Base-by-base conservation (phyloP, 2,329 filamentous ascomycete species). In the Scopulariopsis brevicaulis region DNA sequence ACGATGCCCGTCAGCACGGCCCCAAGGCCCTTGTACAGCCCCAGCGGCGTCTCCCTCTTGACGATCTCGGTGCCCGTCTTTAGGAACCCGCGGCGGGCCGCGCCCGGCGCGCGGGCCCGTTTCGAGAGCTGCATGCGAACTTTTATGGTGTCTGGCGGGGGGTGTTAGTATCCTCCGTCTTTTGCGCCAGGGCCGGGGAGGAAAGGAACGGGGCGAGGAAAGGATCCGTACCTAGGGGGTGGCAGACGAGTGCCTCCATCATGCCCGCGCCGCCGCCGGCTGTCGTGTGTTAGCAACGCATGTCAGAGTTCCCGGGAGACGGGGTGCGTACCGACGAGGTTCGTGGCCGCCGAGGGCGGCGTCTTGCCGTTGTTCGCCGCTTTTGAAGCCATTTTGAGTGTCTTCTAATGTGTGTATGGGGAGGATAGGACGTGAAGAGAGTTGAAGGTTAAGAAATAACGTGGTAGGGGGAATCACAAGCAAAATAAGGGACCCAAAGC, bases 101-200 rank as follows among this genome's bases (percentile, higher is more conserved):
- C 84, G 61, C 94, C 94, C 59, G 91, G 91, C 60, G 84, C 82
- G 64, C 88, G 83, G 55, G 89, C 90, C 70, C 94, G 85, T 64
- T 87, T 83, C 58, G 94, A 97, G 60, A 99, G 86, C 77, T 99
- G 94, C 95, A 99, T 99, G 65, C 94, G 91, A 62, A 99, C 94
- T 82, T 99, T 96, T 78, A 97, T 96, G 60, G 92, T 96, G 73
- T 96, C 90, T 89, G 25, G 34, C 4, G 28, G 22, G 24, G 28
- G 40, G 50, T 35, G 18, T 52, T 52, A 34, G 60, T 64, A 4
- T 64, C 60, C 70, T 60, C 60, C 59, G 57, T 62, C 62, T 14
- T n/a, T 46, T 57, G 51, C 56, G 48, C 56, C 35, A 58, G 58
- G 59, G 54, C 56, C 58, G 56, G 59, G 37, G 37, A 40, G 25